Conservation (phyloP, 1,139 yeast genomes). For the Debaryomyces psychrophilus region DNA sequence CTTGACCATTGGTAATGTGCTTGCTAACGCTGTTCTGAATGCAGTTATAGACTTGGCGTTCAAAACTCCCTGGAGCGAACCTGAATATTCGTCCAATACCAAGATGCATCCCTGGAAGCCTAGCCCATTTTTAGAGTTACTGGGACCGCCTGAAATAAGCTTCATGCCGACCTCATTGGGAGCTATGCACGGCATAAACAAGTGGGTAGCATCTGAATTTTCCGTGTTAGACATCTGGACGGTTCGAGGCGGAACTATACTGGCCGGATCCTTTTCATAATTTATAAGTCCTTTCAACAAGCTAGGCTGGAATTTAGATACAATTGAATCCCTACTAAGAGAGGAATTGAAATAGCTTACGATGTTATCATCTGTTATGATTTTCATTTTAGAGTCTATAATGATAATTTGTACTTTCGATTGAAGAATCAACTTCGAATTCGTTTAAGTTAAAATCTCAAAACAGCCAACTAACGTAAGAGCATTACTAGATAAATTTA, state of each 20-base stretch:
- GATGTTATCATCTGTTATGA: slow-evolving; percentile 31
- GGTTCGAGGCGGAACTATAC: slow-evolving; percentile 41
- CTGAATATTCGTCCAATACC: slow-evolving; percentile 53
- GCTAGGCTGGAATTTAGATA: slow-evolving; percentile 30
- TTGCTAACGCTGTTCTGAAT: slow-evolving; percentile 67
- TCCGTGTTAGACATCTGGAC: slow-evolving; percentile 31
- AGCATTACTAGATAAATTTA: not conserved
- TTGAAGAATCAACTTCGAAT: not conserved
- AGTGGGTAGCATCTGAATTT: slow-evolving; percentile 45
- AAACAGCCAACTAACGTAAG: not conserved
- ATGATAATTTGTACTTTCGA: too few relatives aligned
- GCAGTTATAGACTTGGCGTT: slow-evolving; percentile 67
- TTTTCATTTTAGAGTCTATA: slow-evolving; percentile 26
- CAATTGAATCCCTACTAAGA: slow-evolving; percentile 24
- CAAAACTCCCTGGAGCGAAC: slow-evolving; percentile 54
- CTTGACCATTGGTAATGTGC: slow-evolving; percentile 50
- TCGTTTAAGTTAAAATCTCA: not conserved
- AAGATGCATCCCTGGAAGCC: slow-evolving; percentile 59
- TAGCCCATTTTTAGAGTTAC: slow-evolving; percentile 33
- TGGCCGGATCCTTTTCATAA: slow-evolving; percentile 25
- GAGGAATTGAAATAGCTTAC: slow-evolving; percentile 19
- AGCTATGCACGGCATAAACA: slow-evolving; percentile 69
- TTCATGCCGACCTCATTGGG: slow-evolving; percentile 48
- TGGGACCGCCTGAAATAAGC: slow-evolving; percentile 54
- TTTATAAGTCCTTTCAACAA: slow-evolving; percentile 28